A percentile compares a stretch with the other conserved stretches of the same genome.
These are phyloP conservation scores for Tulasnella sp. DNA, from an alignment of 768 basidiomycete species.

Conservation along the genomic window DNA sequence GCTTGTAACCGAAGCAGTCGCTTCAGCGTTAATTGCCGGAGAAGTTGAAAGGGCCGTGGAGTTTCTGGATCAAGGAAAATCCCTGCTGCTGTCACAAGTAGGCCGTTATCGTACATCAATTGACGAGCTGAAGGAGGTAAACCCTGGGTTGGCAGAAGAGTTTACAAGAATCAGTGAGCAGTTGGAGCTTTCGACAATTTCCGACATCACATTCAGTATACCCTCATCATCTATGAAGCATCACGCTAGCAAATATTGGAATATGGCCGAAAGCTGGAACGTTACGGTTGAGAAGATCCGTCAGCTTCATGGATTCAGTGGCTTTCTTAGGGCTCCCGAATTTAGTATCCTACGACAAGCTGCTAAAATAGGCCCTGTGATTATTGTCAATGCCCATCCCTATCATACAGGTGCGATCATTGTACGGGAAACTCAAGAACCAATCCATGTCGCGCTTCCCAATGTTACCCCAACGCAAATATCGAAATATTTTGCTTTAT, in stretches of 20 bases:
- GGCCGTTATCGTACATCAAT: background rate
- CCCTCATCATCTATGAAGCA: background rate
- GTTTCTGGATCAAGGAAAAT: background rate
- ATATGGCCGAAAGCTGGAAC: background rate
- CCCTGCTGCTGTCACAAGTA: background rate
- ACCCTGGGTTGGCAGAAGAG: background rate
- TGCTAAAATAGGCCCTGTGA: background rate
- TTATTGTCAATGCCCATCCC: background rate
- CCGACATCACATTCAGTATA: background rate
- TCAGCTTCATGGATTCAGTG: background rate
- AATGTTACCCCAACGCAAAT: background rate
- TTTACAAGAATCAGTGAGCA: background rate
- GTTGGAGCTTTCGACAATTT: background rate
- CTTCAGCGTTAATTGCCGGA: background rate
- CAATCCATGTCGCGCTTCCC: background rate
- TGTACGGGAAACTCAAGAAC: background rate
- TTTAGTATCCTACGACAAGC: background rate
- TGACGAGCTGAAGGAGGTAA: background rate
- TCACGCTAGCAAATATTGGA: background rate
- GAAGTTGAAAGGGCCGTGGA: background rate
- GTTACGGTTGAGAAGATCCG: background rate
- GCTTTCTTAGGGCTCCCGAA: background rate
- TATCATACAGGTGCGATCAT: background rate
- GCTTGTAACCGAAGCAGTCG: background rate
- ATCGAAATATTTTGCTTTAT: background rate